phyloP scores from a whole-genome alignment of 2,329 filamentous ascomycete species.

The Plectosphaerella sp. region DNA sequence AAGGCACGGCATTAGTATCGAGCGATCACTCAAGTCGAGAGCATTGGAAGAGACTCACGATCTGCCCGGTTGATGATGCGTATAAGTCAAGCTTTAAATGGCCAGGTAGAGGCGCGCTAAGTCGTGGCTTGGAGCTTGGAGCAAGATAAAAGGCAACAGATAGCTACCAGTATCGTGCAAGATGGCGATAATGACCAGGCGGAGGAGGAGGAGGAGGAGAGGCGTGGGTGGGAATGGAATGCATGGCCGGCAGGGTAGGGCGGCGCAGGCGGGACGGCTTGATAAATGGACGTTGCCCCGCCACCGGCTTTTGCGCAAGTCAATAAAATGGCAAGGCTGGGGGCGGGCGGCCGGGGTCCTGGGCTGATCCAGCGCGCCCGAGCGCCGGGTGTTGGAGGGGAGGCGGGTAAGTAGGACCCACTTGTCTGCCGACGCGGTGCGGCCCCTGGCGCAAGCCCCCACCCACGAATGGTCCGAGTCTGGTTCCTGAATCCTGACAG shows the following conservation, averaged over 20 bases:
- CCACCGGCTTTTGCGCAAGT: constrained; percentile 33
- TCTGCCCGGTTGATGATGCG: background rate
- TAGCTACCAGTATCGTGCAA: too few species aligned
- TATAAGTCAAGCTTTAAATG: background rate
- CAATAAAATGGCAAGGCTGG: constrained; percentile 32
- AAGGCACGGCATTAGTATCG: background rate
- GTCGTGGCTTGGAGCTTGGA: background rate
- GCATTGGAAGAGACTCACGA: background rate
- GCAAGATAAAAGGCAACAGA: too few species aligned
- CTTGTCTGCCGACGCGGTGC: background rate
- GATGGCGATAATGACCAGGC: background rate
- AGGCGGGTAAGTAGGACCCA: background rate
- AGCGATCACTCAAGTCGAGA: background rate
- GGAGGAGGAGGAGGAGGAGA: constrained; percentile 5
- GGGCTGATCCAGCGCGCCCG: too few species aligned
- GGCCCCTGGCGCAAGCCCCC: background rate
- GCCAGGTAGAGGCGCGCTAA: background rate
- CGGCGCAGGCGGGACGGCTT: constrained; percentile 5
- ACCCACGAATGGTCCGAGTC: too few species aligned
- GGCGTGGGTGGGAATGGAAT: constrained; percentile 2
- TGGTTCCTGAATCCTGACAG: too few species aligned
- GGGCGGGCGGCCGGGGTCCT: constrained; percentile 5
- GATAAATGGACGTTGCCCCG: constrained; percentile 43
- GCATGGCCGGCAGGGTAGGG: constrained; percentile 3
- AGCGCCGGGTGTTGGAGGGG: background rate